phyloP scores from a whole-genome alignment of 305 asterid species.

The Stenogyne calaminthoides region DNA sequence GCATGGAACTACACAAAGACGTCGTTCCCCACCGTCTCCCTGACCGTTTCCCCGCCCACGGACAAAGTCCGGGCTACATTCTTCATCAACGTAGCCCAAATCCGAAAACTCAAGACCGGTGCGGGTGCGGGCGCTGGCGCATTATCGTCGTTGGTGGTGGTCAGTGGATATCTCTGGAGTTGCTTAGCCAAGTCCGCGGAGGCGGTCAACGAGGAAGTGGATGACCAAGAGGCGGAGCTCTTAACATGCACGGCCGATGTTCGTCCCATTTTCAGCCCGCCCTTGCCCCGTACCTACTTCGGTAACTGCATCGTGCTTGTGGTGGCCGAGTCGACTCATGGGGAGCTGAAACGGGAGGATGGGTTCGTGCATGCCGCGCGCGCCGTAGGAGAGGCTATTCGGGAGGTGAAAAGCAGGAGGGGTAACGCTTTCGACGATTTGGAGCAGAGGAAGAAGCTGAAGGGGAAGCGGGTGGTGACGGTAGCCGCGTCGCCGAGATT shows the following conservation, averaged over 20 bases:
- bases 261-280: not conserved
- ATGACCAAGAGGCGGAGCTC: not conserved
- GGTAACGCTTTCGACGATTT: not conserved
- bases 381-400: constrained; percentile 1
- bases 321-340: not conserved
- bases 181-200: not conserved
- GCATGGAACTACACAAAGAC: not conserved
- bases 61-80: not conserved
- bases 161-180: not conserved
- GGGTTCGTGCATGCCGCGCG: not conserved
- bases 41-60: not conserved
- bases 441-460: not conserved
- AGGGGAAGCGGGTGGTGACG: not conserved
- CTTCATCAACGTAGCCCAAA: not conserved
- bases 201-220: not conserved
- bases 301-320: too few relatives aligned
- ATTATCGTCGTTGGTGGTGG: too few relatives aligned
- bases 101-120: not conserved
- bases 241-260: not conserved
- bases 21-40: not conserved
- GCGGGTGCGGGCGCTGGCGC: too few relatives aligned
- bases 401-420: not conserved
- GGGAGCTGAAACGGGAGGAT: not conserved
- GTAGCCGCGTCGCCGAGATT: not conserved
- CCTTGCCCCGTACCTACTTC: not conserved